phyloP scores from a whole-genome alignment of 495 filamentous ascomycete genomes.

The Trypethelium eluteriae region DNA sequence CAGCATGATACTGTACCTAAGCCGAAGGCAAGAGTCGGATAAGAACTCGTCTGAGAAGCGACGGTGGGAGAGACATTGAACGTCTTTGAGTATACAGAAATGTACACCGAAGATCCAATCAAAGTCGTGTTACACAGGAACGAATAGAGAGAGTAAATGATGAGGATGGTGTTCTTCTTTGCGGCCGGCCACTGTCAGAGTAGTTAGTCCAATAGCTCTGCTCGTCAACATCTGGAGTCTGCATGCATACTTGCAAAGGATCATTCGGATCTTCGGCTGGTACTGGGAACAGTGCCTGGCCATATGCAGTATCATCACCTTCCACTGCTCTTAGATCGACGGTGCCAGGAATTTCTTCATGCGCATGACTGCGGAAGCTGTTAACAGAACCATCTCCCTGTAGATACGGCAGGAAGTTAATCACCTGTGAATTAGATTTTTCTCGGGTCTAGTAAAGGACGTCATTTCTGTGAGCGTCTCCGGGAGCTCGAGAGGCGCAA shows the following conservation, averaged over 20 bases:
- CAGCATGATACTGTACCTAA: constrained; percentile 47
- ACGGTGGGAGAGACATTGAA: constrained; percentile 45
- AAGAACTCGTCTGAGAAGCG: constrained; percentile 52
- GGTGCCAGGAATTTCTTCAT: constrained; percentile 52
- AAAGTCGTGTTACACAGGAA: constrained; percentile 55
- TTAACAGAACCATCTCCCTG: not conserved
- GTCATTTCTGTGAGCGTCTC: not conserved
- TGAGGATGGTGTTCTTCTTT: constrained; percentile 54
- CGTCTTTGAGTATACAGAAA: constrained; percentile 49
- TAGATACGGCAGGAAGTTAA: no score
- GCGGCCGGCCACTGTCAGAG: constrained; percentile 44
- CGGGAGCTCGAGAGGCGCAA: not conserved
- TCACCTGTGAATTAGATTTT: constrained; percentile 1
- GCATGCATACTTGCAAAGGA: constrained; percentile 36
- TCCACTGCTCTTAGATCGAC: constrained; percentile 49
- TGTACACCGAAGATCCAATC: constrained; percentile 54
- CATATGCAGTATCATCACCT: constrained; percentile 54
- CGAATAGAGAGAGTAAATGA: constrained; percentile 52
- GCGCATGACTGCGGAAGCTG: constrained; percentile 43
- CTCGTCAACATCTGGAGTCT: not conserved
- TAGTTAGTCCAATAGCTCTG: not conserved
- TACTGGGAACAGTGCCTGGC: constrained; percentile 55
- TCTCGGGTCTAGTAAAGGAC: not conserved
- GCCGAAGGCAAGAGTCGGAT: constrained; percentile 57
- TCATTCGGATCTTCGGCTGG: constrained; percentile 59